phyloP scores from a whole-genome alignment of 495 filamentous ascomycete species.

The Tuber aestivum region DNA sequence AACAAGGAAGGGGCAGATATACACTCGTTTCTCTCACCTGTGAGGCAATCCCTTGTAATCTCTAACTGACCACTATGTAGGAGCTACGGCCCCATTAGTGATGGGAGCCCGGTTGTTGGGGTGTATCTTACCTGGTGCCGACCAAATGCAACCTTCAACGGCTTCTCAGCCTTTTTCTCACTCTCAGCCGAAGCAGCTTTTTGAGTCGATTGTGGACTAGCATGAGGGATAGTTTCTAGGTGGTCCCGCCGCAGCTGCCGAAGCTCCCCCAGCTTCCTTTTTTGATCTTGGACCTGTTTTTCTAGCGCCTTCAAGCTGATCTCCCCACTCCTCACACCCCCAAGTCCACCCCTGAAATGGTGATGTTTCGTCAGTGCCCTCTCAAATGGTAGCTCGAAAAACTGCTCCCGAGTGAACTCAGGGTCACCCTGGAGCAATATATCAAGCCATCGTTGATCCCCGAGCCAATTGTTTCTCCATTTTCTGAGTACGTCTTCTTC shows the following conservation, averaged over 20 bases:
- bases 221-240: background rate
- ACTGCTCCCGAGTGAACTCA: conserved; percentile 34
- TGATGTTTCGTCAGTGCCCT: conserved; percentile 37
- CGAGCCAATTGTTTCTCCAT: conserved; percentile 43
- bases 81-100: conserved; percentile 13
- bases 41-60: conserved; percentile 14
- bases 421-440: conserved; percentile 38
- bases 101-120: background rate
- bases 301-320: conserved; percentile 36
- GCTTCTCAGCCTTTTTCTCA: conserved; percentile 1
- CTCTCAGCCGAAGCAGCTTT: background rate
- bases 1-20: background rate
- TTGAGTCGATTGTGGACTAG: background rate
- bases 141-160: conserved; percentile 21
- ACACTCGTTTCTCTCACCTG: conserved; percentile 25
- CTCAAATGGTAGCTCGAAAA: conserved; percentile 38
- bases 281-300: conserved; percentile 39
- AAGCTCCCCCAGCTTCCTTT: conserved; percentile 29
- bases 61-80: conserved; percentile 23
- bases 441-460: conserved; percentile 40
- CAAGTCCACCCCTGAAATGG: conserved; percentile 30
- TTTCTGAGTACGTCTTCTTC: conserved; percentile 36
- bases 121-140: conserved; percentile 22
- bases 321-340: conserved; percentile 14
- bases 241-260: conserved; percentile 22